A percentile compares a stretch with the other conserved stretches of the same genome.
These are phyloP conservation scores for Fusarium goolgardi DNA, from an alignment of 2,329 filamentous ascomycete genomes.

Conservation along the genomic window DNA sequence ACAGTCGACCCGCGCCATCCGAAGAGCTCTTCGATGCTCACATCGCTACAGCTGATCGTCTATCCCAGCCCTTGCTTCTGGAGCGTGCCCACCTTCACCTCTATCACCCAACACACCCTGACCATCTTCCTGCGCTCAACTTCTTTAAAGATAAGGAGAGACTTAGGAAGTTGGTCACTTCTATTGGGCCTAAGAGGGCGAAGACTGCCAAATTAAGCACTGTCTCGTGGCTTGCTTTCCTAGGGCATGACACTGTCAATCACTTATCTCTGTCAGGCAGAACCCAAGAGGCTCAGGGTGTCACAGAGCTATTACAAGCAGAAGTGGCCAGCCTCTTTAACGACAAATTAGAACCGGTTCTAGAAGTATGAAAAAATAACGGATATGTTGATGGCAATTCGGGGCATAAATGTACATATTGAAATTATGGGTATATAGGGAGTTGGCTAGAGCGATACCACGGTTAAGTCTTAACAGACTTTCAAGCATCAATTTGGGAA, in stretches of 20 bases:
- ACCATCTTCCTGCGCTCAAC: constrained; percentile 59
- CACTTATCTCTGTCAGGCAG: constrained; percentile 57
- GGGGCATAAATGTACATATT: constrained; percentile 19
- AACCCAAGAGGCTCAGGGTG: constrained; percentile 55
- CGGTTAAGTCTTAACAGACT: constrained; percentile 11
- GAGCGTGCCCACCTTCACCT: constrained; percentile 66
- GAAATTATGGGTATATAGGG: constrained; percentile 19
- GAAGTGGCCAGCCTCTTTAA: constrained; percentile 51
- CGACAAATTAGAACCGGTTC: constrained; percentile 40
- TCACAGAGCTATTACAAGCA: constrained; percentile 54
- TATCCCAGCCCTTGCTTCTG: constrained; percentile 54
- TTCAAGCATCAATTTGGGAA: constrained; percentile 12
- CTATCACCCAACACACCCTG: constrained; percentile 64
- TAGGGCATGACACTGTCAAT: constrained; percentile 61
- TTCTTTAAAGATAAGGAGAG: constrained; percentile 55
- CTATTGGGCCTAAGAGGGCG: constrained; percentile 43
- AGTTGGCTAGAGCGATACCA: constrained; percentile 34
- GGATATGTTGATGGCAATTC: not conserved
- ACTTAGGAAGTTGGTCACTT: constrained; percentile 47
- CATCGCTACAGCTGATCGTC: constrained; percentile 58
- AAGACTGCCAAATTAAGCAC: constrained; percentile 48
- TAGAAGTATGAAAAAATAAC: not conserved
- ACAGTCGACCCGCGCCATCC: constrained; percentile 59
- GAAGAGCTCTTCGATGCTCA: constrained; percentile 65
- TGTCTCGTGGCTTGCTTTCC: constrained; percentile 53